Base-by-base conservation (phyloP, 306 rosid genomes). In the Morella rubra region DNA sequence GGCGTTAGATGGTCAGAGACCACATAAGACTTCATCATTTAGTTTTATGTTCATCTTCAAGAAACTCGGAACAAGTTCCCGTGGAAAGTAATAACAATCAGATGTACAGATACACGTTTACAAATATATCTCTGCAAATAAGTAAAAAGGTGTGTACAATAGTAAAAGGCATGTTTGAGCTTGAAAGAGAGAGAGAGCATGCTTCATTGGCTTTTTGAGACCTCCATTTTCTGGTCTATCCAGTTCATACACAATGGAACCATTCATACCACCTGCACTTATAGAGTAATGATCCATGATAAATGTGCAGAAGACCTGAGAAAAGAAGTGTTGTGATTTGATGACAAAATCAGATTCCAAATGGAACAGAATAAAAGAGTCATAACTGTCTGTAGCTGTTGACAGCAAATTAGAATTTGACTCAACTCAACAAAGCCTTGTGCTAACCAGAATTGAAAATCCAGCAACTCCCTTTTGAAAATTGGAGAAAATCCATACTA, bases 181-280 rank as follows among this genome's bases (percentile, higher is more conserved):
- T 5, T 4, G 61, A 71, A 37, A 78, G 62, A 78, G 50, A 76
- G 73, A 80, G 40, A 62, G 76, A 79, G 64, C 89, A 44, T 85
- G 85, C 99, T 92, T 90, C 58, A 92, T 58, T 75, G 97, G 86
- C 73, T 85, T 87, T 74, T 87, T 86, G 37, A 95, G 93, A 71
- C 97, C 97, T 61, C 85, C 83, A 78, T 92, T 95, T 89, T 95
- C 97, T 32, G 88, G 93, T 85, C 97, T 90, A 81, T 83, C 92
- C 81, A 95, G 97, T 85, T 95, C 99, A 19, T 85, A 85, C 73
- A 89, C 72, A 42, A 95, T 68, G 69, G 97, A 92, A 80, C 99
- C 98, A 78, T 95, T 92, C 99, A 90, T 95, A 44, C 99, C 99
- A 82, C 99, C 99, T 92, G 87, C 84, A 85, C 75, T 60, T 61